Evolutionary conservation across 345 rosid genomes (phyloP), one percentile per base, ranked within the genome.

Genomic region (Linum trigynum): DNA sequence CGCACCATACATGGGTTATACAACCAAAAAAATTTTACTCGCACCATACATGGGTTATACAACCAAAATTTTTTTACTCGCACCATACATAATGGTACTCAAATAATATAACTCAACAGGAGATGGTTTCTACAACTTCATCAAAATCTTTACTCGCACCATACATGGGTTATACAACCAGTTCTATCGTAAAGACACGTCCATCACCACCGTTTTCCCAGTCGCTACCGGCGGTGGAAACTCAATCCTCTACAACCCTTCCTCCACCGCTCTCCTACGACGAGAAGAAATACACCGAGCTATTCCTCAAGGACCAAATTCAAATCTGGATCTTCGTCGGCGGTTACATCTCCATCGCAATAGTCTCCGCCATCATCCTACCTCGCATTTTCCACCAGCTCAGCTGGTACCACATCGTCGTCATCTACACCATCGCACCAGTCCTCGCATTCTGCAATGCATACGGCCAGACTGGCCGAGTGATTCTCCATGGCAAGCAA

Each of bases 391-490:
- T 83, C 71, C 80, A 74, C 0, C 75, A 74, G 59, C 84, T 83
- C 39, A 80, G 76, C 64, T 83, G 86, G 86, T 78, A 80, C 65
- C 70, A 80, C 69, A 67, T 80, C 11, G 64, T 78, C 3, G 81
- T 78, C 6, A 80, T 80, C 62, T 83, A 83, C 79, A 63, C 75
- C 72, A 17, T 76, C 61, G 86, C 86, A 12, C 86, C 84, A 14
- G 60, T 62, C 0, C 67, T 83, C 41, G 67, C 82, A 12, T 83
- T 83, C 76, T 78, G 86, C 50, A 83, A 83, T 23, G 84, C 86
- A 2, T 83, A 83, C 40, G 86, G 86, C 80, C 62, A 84, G 86
- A 1, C 82, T 83, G 6, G 80, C 86, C 1, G 86, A 83, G 16
- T 75, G 81, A 76, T 79, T 78, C 76, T 74, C 69, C 80, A 83